Evolutionary conservation across 371 early-diverging fungal species (phyloP).

Genomic region (Ecytonucleospora hepatopenaei): DNA sequence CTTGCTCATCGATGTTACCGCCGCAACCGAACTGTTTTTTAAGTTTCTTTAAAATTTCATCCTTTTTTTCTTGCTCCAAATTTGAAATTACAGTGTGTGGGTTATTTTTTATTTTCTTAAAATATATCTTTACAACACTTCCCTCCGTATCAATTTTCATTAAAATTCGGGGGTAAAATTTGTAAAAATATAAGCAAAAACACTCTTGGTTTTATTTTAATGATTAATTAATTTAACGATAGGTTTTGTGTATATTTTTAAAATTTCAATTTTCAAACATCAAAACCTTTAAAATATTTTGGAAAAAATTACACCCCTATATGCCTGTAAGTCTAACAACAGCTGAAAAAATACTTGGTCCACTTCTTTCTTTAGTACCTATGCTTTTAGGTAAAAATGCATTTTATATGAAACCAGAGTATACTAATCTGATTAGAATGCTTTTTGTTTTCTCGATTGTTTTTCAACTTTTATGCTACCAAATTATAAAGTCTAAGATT

Average conservation of each 20-base stretch:
- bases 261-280: background rate
- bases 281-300: background rate
- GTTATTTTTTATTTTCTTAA: conserved; percentile 6
- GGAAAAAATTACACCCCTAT: conserved; percentile 1
- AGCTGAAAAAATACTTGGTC: conserved; percentile 37
- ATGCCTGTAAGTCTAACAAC: conserved; percentile 38
- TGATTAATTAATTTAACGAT: background rate
- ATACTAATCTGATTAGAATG: conserved; percentile 21
- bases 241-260: background rate
- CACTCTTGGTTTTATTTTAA: background rate
- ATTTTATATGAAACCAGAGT: conserved; percentile 13
- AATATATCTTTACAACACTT: background rate
- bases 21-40: conserved; percentile 19
- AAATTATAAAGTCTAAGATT: conserved; percentile 44
- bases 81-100: background rate
- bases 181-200: background rate
- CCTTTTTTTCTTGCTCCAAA: background rate
- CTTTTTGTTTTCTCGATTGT: conserved; percentile 35
- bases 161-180: background rate
- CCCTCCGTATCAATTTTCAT: background rate
- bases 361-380: conserved; percentile 29
- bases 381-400: conserved; percentile 39
- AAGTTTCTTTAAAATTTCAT: background rate
- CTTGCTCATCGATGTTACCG: background rate
- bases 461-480: conserved; percentile 35